phyloP scores from a whole-genome alignment of 306 rosid species.

The Trifolium repens region DNA sequence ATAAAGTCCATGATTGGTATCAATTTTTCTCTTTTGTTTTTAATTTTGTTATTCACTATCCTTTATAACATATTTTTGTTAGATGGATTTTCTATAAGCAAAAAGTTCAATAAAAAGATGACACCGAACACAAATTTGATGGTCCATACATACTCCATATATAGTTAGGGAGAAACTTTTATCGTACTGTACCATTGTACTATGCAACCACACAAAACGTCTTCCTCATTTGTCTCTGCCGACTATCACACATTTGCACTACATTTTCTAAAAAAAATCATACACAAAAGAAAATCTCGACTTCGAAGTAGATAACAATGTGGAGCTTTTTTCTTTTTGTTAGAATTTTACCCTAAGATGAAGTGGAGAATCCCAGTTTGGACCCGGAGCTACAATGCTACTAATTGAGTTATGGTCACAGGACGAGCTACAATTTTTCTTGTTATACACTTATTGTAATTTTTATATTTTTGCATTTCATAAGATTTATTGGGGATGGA shows the following conservation, averaged over 20 bases:
- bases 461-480: neutral
- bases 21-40: neutral
- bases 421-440: no score
- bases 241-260: neutral
- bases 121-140: neutral
- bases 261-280: no score
- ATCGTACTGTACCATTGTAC: slow-evolving; percentile 16
- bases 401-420: no score
- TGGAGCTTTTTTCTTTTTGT: no score
- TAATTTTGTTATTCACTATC: neutral
- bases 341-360: no score
- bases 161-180: neutral
- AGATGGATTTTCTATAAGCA: neutral
- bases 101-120: slow-evolving; percentile 2
- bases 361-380: no score
- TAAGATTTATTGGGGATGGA: neutral
- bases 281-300: no score
- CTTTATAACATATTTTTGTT: neutral
- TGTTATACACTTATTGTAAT: no score
- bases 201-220: neutral
- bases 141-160: slow-evolving; percentile 1
- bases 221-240: neutral
- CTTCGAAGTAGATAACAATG: no score
- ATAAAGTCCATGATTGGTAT: neutral
- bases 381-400: no score